Percentiles rank a stretch among this genome's conserved stretches.
These are phyloP conservation scores for Clitopilus hobsonii DNA, from an alignment of 768 basidiomycete species.

Conservation along the genomic window DNA sequence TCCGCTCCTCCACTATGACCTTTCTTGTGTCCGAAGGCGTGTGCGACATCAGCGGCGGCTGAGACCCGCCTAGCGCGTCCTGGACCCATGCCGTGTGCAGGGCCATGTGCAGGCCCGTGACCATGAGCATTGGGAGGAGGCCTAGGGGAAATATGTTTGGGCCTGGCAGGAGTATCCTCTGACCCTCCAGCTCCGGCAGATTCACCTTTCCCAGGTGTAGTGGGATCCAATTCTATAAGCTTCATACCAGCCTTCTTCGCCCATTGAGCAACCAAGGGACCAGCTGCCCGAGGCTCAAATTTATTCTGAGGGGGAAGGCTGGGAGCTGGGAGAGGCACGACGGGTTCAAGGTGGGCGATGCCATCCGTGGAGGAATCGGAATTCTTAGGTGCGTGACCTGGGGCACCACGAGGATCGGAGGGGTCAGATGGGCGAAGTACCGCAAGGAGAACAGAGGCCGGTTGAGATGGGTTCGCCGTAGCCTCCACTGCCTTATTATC, in stretches of 20 bases:
- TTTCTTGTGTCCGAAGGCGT: neutral
- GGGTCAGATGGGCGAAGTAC: conserved; percentile 34
- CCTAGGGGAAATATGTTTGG: neutral
- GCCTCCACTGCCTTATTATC: conserved; percentile 7
- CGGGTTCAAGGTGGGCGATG: conserved; percentile 30
- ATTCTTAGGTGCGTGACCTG: conserved; percentile 19
- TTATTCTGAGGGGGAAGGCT: conserved; percentile 44
- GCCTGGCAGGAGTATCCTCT: neutral
- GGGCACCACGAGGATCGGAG: conserved; percentile 26
- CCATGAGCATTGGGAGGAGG: conserved; percentile 9
- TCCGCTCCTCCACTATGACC: conserved; percentile 4
- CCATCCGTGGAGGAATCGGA: conserved; percentile 17
- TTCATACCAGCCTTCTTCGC: conserved; percentile 57
- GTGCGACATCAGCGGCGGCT: neutral
- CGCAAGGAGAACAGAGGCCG: conserved; percentile 59
- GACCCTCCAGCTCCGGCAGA: neutral
- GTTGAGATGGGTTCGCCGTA: conserved; percentile 6
- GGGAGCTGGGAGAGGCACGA: conserved; percentile 66
- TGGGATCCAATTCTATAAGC: conserved; percentile 50
- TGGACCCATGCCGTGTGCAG: too few species aligned
- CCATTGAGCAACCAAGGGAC: conserved; percentile 63
- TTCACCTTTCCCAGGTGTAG: conserved; percentile 21
- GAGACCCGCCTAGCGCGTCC: conserved; percentile 21
- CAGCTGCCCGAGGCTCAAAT: conserved; percentile 61
- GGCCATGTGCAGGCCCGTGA: too few species aligned